Evolutionary conservation across 2,329 filamentous ascomycete species (phyloP), one percentile per base, ranked within the genome.

Genomic region (Phoma sp.): DNA sequence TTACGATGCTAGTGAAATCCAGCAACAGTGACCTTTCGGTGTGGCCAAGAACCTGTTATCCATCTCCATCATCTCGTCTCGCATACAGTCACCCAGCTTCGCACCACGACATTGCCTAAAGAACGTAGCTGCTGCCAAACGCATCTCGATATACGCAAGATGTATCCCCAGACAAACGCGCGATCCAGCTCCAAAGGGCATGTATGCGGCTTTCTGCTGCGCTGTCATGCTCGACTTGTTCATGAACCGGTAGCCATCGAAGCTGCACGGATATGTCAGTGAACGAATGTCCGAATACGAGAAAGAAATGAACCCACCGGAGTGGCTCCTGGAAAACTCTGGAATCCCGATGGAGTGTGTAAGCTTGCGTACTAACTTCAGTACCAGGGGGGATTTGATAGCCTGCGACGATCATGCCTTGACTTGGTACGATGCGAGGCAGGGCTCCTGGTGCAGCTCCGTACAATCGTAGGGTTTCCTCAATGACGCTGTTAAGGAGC

Each of bases 161-260:
- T 90, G 87, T 2, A 85, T 83, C 0, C 88, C 88, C 4, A 91
- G 77, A 60, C 88, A 90, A 75, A 87, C 85, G 24, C 87, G 78
- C 0, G 87, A 85, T 0, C 88, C 88, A 15, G 83, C 87, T 1
- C 86, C 85, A 69, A 90, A 90, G 0, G 87, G 85, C 79, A 85
- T 85, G 58, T 87, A 89, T 21, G 83, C 82, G 6, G 81, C 78
- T 47, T 82, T 80, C 7, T 70, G 68, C 13, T 56, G 55, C 5
- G 59, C 39, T 15, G 63, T 57, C 36, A 64, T 43, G 9, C 29
- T 56, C 19, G 58, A 48, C 15, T 53, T 63, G 38, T 55, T 51
- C 52, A 71, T 46, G 63, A 69, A 75, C 43, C 71, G 71, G 39
- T 55, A 52, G 15, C 70, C 66, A 50, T 74, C 63, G 57, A 74